Conservation (phyloP, 1,284 basidiomycete genomes). For the Boletus semigastroideus region DNA sequence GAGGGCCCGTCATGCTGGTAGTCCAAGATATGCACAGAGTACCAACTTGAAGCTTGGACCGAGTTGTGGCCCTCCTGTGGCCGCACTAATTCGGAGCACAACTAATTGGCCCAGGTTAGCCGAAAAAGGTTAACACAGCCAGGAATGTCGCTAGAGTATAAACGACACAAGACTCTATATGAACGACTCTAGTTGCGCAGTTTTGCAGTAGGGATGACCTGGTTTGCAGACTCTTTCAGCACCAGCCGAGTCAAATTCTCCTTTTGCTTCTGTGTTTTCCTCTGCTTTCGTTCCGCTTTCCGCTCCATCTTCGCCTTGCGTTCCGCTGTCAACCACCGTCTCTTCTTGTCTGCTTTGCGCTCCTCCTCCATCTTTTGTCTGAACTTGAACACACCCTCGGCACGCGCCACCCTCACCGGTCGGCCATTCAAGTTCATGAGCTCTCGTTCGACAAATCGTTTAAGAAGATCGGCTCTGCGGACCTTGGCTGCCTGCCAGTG, state of each 20-base stretch:
- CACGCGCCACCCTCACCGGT: constrained; percentile 55
- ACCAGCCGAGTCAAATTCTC: constrained; percentile 61
- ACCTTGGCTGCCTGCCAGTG: constrained; percentile 63
- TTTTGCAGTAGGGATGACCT: constrained; percentile 52
- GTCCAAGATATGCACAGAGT: not conserved
- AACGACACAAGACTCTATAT: constrained; percentile 3
- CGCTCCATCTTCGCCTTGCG: constrained; percentile 45
- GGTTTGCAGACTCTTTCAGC: constrained; percentile 62
- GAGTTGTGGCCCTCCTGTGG: not conserved
- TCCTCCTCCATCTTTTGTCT: constrained; percentile 57
- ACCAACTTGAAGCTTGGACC: not conserved
- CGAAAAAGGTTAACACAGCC: too few relatives aligned
- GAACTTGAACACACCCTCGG: constrained; percentile 75
- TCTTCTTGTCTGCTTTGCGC: constrained; percentile 57
- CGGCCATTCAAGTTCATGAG: constrained; percentile 55
- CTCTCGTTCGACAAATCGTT: constrained; percentile 55
- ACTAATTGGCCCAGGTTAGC: too few relatives aligned
- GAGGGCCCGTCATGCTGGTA: constrained; percentile 14
- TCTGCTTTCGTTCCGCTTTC: constrained; percentile 51
- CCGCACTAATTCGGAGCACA: too few relatives aligned
- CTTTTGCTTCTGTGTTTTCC: constrained; percentile 59
- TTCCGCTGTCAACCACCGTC: constrained; percentile 52
- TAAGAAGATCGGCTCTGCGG: constrained; percentile 48
- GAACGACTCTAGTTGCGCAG: constrained; percentile 4
- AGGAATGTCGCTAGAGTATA: too few relatives aligned